Evolutionary conservation across 306 rosid species (phyloP).

Genomic region (Betula pendula): DNA sequence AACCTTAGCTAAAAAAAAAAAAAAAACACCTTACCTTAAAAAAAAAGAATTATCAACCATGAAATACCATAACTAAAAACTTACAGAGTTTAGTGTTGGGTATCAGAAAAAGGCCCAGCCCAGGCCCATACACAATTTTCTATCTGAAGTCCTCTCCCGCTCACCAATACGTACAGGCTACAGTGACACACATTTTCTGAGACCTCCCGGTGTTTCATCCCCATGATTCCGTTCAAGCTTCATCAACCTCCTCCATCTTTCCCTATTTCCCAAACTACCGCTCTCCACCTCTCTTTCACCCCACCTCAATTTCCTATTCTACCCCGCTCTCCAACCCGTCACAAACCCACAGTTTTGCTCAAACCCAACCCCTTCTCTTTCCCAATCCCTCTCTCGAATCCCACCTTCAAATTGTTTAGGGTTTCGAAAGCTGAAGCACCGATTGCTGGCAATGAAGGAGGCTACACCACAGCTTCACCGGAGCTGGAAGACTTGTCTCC

Average conservation of each 20-base stretch:
- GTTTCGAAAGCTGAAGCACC: slow-evolving; percentile 38
- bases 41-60: too few species aligned
- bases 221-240: slow-evolving; percentile 64
- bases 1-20: too few species aligned
- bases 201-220: slow-evolving; percentile 17
- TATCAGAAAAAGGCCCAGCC: too few species aligned
- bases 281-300: slow-evolving; percentile 29
- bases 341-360: slow-evolving; percentile 18
- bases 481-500: slow-evolving; percentile 68
- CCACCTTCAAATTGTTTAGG: slow-evolving; percentile 34
- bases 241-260: slow-evolving; percentile 31
- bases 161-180: not conserved
- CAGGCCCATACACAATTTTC: too few species aligned
- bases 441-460: slow-evolving; percentile 36
- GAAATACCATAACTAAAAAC: too few species aligned
- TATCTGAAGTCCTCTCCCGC: too few species aligned
- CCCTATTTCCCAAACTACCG: slow-evolving; percentile 39
- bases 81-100: too few species aligned
- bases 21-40: too few species aligned
- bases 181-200: not conserved
- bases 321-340: slow-evolving; percentile 17
- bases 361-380: slow-evolving; percentile 21
- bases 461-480: slow-evolving; percentile 19
- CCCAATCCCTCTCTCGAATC: slow-evolving; percentile 18
- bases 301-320: slow-evolving; percentile 26